Percentiles rank a stretch among this genome's conserved stretches.
Conservation (phyloP, 768 basidiomycete genomes). For the Cystofilobasidium capitatum region DNA sequence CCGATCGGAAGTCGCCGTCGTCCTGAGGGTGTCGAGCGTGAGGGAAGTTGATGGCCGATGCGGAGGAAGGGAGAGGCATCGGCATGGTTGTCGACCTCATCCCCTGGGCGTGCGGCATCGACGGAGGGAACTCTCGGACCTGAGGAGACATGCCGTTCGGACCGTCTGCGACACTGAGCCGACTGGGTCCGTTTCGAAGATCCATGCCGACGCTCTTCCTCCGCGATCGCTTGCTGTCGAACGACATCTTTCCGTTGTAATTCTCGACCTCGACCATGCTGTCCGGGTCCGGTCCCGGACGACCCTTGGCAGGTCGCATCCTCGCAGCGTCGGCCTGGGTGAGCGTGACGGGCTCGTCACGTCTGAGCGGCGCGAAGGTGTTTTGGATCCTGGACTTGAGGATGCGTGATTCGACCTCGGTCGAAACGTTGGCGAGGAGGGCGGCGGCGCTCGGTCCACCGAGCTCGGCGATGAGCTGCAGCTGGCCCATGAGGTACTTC, state of each 20-base stretch:
- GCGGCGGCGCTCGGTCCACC: constrained; percentile 4
- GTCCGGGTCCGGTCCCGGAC: background rate
- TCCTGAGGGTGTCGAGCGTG: background rate
- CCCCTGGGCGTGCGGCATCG: background rate
- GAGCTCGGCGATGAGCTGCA: constrained; percentile 10
- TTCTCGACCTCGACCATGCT: constrained; percentile 1
- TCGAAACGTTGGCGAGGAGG: background rate
- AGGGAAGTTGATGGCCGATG: constrained; percentile 1
- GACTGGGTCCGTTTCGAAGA: background rate
- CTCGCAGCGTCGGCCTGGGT: background rate
- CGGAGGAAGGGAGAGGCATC: background rate
- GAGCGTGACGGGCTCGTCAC: constrained; percentile 1
- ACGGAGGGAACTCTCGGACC: no score
- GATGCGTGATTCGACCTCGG: constrained; percentile 14
- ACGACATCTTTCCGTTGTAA: background rate
- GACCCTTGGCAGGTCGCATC: background rate
- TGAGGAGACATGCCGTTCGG: background rate
- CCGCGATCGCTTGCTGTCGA: background rate
- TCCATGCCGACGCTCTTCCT: background rate
- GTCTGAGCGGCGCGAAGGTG: constrained; percentile 16
- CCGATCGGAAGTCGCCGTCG: constrained; percentile 9
- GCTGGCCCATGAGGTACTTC: constrained; percentile 18
- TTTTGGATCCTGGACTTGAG: constrained; percentile 16
- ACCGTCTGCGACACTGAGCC: background rate
- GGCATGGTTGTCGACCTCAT: constrained; percentile 15